Percentiles rank a stretch among this genome's conserved stretches.
Evolutionary conservation across 345 rosid genomes (phyloP).

Genomic region (Euphorbia lathyris): DNA sequence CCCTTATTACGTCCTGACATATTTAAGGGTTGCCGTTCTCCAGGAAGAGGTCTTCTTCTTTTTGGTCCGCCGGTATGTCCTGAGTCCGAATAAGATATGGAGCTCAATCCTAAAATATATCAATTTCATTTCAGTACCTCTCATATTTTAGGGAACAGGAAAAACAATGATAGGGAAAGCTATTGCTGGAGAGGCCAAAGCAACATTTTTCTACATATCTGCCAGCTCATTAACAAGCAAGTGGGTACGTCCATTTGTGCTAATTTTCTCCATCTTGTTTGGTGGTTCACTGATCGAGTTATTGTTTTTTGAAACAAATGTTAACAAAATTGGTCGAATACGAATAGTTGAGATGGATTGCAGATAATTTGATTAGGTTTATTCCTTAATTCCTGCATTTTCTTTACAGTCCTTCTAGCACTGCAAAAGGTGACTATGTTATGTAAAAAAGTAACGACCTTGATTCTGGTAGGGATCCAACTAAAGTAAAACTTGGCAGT

Average conservation of each 20-base stretch:
- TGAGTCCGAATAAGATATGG: conserved; percentile 15
- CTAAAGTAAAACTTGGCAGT: background rate
- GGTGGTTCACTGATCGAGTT: conserved; percentile 3
- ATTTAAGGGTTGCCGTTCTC: conserved; percentile 95
- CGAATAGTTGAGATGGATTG: background rate
- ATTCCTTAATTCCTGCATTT: background rate
- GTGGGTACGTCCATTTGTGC: conserved; percentile 75
- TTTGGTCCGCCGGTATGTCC: conserved; percentile 91
- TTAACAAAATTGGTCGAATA: background rate
- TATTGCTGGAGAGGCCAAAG: conserved; percentile 99
- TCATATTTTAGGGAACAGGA: conserved; percentile 73
- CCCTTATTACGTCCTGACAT: conserved; percentile 94
- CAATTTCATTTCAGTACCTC: conserved; percentile 17
- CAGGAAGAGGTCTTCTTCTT: conserved; percentile 98
- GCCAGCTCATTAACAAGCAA: conserved; percentile 99
- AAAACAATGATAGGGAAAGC: conserved; percentile 99
- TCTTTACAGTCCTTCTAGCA: background rate
- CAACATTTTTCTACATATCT: conserved; percentile 96
- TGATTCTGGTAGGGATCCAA: background rate
- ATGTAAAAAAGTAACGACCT: background rate
- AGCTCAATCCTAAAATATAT: conserved; percentile 11
- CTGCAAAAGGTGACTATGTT: background rate
- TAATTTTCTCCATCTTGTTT: conserved; percentile 14
- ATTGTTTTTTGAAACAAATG: background rate
- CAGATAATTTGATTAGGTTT: background rate